Evolutionary conservation across 2,329 filamentous ascomycete species (phyloP).

Genomic region (Fonsecaea pedrosoi): DNA sequence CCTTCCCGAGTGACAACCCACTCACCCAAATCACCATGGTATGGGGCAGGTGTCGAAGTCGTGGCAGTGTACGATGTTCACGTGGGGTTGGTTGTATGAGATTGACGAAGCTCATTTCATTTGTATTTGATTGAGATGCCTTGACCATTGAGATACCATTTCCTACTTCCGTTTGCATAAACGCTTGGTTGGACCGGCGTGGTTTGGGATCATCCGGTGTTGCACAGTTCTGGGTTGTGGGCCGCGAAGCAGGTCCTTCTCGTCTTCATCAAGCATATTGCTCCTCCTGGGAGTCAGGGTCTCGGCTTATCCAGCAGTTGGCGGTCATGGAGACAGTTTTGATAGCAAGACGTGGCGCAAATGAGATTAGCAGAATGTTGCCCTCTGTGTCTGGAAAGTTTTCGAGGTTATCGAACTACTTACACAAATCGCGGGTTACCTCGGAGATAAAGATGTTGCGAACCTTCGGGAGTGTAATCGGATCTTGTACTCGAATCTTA

Average conservation of each 20-base stretch:
- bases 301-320: neutral
- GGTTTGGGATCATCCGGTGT: neutral
- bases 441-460: no score
- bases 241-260: neutral
- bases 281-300: neutral
- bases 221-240: conserved; percentile 1
- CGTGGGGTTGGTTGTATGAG: conserved; percentile 1
- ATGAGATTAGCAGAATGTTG: neutral
- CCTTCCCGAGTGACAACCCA: neutral
- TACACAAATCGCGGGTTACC: no score
- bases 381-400: neutral
- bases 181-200: conserved; percentile 4
- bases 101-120: conserved; percentile 7
- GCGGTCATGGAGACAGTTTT: neutral
- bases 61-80: conserved; percentile 7
- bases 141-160: conserved; percentile 8
- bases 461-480: no score
- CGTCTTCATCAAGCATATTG: neutral
- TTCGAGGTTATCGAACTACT: no score
- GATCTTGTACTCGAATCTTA: no score
- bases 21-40: neutral
- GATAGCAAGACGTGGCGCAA: neutral
- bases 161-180: conserved; percentile 7
- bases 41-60: neutral
- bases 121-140: conserved; percentile 7